Evolutionary conservation across 257 asterid species (phyloP), one percentile per base, ranked within the genome.

Genomic region (Forsythia viridissima): DNA sequence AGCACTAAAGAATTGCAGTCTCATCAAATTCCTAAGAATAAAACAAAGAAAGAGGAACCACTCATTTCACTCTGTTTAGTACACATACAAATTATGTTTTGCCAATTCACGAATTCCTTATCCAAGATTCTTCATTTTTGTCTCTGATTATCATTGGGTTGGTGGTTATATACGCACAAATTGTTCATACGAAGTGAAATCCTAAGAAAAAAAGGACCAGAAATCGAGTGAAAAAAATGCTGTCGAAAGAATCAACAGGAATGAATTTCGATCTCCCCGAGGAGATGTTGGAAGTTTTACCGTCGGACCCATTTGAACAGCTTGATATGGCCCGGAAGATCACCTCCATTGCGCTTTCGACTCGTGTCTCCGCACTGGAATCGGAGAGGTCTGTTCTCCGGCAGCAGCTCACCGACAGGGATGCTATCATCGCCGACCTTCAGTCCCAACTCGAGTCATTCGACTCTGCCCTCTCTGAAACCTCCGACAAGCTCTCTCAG

Each of bases 291-390:
- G 84, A 86, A 67, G 78, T 90, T 39, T 80, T 95, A 78, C 99
- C 99, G 52, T 75, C 86, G 39, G 99, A 95, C 82, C 99, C 98
- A 40, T 95, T 95, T 77, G 98, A 95, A 37, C 99, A 93, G 86
- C 94, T 95, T 0, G 97, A 95, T 77, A 79, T 95, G 0, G 98
- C 99, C 8, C 91, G 99, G 38, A 95, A 93, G 79, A 93, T 95
- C 80, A 93, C 99, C 69, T 95, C 99, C 92, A 84, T 95, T 80
- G 98, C 99, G 3, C 92, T 95, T 0, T 90, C 99, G 81, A 81
- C 97, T 59, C 99, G 99, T 65, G 90, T 95, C 87, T 82, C 88
- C 37, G 80, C 91, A 65, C 97, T 95, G 82, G 99, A 95, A 80
- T 85, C 96, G 36, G 97, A 90, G 90, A 76, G 83, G 73, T 86